Evolutionary conservation across 192 early-diverging fungal species (phyloP).

Genomic region (Linnemannia zychae): DNA sequence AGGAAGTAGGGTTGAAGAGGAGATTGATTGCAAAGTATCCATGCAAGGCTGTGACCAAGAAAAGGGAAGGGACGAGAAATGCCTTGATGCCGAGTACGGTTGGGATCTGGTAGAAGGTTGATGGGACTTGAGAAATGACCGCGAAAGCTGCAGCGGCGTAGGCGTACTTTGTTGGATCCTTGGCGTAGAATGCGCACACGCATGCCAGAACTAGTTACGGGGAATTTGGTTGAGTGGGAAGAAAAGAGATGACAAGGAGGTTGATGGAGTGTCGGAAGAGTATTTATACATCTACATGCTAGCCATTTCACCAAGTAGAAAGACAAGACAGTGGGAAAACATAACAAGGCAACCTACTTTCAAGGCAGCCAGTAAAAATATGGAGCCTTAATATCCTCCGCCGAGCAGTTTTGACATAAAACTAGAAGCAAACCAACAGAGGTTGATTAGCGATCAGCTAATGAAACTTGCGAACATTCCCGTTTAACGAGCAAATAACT

Average conservation of each 20-base stretch:
- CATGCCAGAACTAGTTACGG: not conserved
- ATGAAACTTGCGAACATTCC: too few species aligned
- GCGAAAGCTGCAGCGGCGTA: conserved; percentile 13
- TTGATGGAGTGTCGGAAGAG: too few species aligned
- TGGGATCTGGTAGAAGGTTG: conserved; percentile 21
- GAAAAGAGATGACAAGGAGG: too few species aligned
- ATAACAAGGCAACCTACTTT: not conserved
- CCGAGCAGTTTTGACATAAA: conserved; percentile 15
- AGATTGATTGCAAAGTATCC: conserved; percentile 21
- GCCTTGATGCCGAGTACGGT: conserved; percentile 24
- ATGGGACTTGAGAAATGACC: conserved; percentile 4
- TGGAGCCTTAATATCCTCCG: conserved; percentile 10
- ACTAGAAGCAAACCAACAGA: not conserved
- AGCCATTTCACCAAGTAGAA: not conserved
- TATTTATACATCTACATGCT: too few species aligned
- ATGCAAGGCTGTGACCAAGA: conserved; percentile 17
- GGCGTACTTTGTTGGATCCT: conserved; percentile 20
- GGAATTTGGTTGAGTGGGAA: too few species aligned
- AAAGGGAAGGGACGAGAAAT: conserved; percentile 15
- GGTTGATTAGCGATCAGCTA: too few species aligned
- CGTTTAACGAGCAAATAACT: not conserved
- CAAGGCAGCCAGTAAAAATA: conserved; percentile 15
- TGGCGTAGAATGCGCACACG: conserved; percentile 15
- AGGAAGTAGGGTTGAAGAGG: conserved; percentile 17
- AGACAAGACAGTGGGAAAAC: not conserved